A percentile compares a stretch with the other conserved stretches of the same genome.
phyloP scores from a whole-genome alignment of 1,139 yeast genomes.

The Blastobotrys elegans region DNA sequence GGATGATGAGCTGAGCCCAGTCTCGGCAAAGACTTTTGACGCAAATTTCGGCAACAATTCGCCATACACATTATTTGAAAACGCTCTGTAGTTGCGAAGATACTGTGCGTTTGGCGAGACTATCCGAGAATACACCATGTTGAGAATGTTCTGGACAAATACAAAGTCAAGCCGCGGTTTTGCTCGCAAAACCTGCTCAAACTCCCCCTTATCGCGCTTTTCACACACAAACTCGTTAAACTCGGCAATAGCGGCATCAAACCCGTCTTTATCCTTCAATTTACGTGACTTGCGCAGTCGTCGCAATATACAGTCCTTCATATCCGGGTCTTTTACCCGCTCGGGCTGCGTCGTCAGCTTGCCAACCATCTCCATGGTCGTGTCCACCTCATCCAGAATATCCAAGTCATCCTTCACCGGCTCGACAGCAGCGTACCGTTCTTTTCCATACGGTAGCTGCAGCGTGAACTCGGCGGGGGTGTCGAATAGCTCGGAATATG shows the following conservation, averaged over 20 bases:
- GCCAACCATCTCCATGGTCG: conserved; percentile 48
- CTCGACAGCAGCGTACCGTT: conserved; percentile 20
- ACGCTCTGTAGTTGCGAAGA: conserved; percentile 71
- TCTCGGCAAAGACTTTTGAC: conserved; percentile 61
- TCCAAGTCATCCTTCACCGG: conserved; percentile 45
- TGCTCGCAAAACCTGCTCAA: conserved; percentile 36
- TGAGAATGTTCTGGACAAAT: conserved; percentile 62
- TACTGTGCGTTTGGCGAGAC: conserved; percentile 70
- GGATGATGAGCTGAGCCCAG: conserved; percentile 48
- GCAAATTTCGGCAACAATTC: conserved; percentile 79
- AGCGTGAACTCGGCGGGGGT: conserved; percentile 5
- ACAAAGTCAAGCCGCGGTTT: conserved; percentile 48
- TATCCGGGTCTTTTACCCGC: conserved; percentile 38
- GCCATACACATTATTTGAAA: conserved; percentile 88
- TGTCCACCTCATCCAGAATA: conserved; percentile 66
- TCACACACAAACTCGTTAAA: conserved; percentile 39
- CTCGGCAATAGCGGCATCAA: conserved; percentile 37
- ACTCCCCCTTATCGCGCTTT: conserved; percentile 35
- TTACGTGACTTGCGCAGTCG: conserved; percentile 42
- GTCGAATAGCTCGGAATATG: background rate
- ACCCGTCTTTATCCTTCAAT: conserved; percentile 32
- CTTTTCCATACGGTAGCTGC: conserved; percentile 25
- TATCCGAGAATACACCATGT: conserved; percentile 67
- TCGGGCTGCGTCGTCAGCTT: conserved; percentile 41
- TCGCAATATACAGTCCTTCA: conserved; percentile 43